These are phyloP conservation scores for Brettanomyces anomalus DNA, from an alignment of 805 yeast species.

Conservation along the genomic window DNA sequence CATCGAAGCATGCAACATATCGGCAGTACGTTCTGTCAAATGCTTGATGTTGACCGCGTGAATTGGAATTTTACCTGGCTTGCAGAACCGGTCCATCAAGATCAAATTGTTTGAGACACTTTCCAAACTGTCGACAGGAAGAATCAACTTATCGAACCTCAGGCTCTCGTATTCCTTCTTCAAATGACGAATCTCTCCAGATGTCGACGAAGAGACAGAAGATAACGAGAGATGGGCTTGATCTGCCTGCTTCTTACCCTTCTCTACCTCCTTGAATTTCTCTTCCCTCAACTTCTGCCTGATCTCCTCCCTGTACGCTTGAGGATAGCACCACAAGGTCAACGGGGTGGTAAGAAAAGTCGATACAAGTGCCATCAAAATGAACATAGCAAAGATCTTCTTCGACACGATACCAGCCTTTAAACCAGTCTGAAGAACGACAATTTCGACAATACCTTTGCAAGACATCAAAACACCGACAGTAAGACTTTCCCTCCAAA, in stretches of 20 bases:
- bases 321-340: conserved; percentile 54
- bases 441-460: conserved; percentile 82
- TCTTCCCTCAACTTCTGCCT: conserved; percentile 20
- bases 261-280: conserved; percentile 6
- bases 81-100: conserved; percentile 19
- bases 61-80: conserved; percentile 23
- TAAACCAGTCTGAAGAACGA: conserved; percentile 66
- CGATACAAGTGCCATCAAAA: conserved; percentile 72
- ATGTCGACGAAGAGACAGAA: neutral
- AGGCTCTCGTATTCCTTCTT: conserved; percentile 9
- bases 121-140: conserved; percentile 20
- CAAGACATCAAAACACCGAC: conserved; percentile 83
- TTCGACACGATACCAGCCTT: conserved; percentile 58
- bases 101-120: conserved; percentile 23
- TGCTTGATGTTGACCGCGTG: conserved; percentile 49
- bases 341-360: conserved; percentile 78
- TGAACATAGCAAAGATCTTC: conserved; percentile 69
- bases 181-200: neutral
- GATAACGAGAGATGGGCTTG: too few relatives aligned
- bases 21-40: conserved; percentile 60
- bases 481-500: conserved; percentile 65
- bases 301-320: conserved; percentile 44
- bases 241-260: conserved; percentile 6
- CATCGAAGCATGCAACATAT: conserved; percentile 56
- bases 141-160: conserved; percentile 14